phyloP scores from a whole-genome alignment of 495 filamentous ascomycete species.

The Chaetomidium leptoderma region DNA sequence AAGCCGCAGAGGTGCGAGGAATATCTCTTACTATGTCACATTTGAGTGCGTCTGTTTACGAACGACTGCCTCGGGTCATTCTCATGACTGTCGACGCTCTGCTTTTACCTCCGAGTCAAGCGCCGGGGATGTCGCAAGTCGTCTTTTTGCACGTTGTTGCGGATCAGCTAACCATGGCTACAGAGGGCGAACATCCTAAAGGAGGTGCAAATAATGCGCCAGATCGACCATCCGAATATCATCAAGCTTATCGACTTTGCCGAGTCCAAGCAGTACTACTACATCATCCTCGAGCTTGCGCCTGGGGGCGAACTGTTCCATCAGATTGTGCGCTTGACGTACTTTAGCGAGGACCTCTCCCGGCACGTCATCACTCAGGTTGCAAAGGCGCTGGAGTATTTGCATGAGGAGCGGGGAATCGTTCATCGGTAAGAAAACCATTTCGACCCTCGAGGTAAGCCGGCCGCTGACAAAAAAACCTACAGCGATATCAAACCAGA shows the following conservation, averaged over 20 bases:
- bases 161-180: conserved; percentile 17
- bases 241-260: conserved; percentile 89
- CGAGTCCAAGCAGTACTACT: conserved; percentile 93
- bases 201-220: conserved; percentile 98
- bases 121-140: conserved; percentile 10
- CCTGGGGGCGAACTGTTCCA: conserved; percentile 96
- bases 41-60: conserved; percentile 9
- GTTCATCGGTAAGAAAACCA: conserved; percentile 83
- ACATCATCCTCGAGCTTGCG: conserved; percentile 92
- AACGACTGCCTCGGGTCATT: neutral
- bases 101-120: conserved; percentile 17
- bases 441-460: neutral
- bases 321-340: conserved; percentile 95
- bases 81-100: neutral
- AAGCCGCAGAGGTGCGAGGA: conserved; percentile 93
- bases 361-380: conserved; percentile 93
- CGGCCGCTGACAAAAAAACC: conserved; percentile 10
- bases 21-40: conserved; percentile 38
- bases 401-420: conserved; percentile 91
- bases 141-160: neutral
- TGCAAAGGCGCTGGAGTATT: conserved; percentile 85
- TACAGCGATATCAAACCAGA: conserved; percentile 96
- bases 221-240: conserved; percentile 92
- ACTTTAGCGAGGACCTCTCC: conserved; percentile 94
- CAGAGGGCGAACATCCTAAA: conserved; percentile 96